A percentile compares a stretch with the other conserved stretches of the same genome.
These are phyloP conservation scores for Fragaria vesca DNA, from an alignment of 306 rosid species.

Conservation along the genomic window DNA sequence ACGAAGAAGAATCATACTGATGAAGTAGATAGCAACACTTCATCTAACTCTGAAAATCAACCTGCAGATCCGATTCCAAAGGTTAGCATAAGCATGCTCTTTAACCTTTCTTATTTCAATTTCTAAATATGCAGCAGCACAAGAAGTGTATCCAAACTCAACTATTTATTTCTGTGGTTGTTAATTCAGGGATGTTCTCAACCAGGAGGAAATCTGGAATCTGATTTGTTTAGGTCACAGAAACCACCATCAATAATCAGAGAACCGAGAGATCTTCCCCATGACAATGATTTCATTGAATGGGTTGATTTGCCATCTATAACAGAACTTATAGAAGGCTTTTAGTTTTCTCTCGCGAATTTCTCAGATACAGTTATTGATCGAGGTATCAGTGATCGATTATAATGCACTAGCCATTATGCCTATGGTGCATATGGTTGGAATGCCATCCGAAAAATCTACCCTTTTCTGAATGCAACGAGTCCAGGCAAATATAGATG, in stretches of 20 bases:
- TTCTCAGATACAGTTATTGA: slow-evolving; percentile 16
- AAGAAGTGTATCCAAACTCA: slow-evolving; percentile 6
- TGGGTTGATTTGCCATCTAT: not conserved
- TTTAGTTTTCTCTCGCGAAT: slow-evolving; percentile 11
- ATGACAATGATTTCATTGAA: slow-evolving; percentile 17
- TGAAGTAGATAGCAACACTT: not conserved
- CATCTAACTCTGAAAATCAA: not conserved
- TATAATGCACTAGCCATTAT: not conserved
- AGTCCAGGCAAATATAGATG: not conserved
- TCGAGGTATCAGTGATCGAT: slow-evolving; percentile 39
- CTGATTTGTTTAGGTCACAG: not conserved
- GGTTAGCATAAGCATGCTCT: slow-evolving; percentile 39
- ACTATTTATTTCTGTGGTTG: slow-evolving; percentile 18
- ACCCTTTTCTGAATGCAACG: not conserved
- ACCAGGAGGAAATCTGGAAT: not conserved
- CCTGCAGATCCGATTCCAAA: not conserved
- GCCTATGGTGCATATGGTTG: not conserved
- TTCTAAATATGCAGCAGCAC: not conserved
- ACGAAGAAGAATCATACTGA: not conserved
- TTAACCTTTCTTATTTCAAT: not conserved
- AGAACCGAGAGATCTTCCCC: not conserved
- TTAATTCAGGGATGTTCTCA: slow-evolving; percentile 20
- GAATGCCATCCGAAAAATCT: not conserved
- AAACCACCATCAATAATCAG: not conserved
- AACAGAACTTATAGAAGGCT: not conserved